Evolutionary conservation across 306 rosid species (phyloP).

Genomic region (Cucurbita argyrosperma): DNA sequence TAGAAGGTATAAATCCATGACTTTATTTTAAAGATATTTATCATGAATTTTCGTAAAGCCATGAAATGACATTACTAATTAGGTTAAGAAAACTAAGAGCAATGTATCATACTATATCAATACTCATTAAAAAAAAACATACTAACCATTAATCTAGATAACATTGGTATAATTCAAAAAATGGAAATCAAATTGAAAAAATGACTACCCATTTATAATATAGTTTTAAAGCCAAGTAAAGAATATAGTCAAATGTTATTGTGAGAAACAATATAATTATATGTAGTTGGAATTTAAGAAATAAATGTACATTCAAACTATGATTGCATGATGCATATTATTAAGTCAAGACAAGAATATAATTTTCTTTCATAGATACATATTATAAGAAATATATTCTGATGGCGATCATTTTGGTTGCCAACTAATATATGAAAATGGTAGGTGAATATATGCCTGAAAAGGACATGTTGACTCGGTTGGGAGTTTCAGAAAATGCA

Average conservation of each 20-base stretch:
- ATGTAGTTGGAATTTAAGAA: neutral
- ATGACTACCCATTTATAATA: too few relatives aligned
- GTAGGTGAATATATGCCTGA: conserved; percentile 15
- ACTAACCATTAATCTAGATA: too few relatives aligned
- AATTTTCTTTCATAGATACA: neutral
- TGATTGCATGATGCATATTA: neutral
- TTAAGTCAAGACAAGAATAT: neutral
- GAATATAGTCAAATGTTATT: neutral
- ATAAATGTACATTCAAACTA: neutral
- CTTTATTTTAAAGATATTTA: too few relatives aligned
- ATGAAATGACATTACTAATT: too few relatives aligned
- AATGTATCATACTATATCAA: too few relatives aligned
- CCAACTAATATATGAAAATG: conserved; percentile 6
- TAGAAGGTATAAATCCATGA: too few relatives aligned
- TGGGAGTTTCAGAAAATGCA: neutral
- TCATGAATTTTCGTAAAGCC: too few relatives aligned
- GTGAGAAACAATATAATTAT: neutral
- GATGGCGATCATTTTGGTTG: conserved; percentile 4
- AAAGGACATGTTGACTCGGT: neutral
- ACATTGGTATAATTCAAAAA: too few relatives aligned
- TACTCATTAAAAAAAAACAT: too few relatives aligned
- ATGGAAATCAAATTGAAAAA: too few relatives aligned
- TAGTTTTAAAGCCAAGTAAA: neutral
- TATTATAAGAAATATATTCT: neutral
- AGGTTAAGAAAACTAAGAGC: too few relatives aligned